Conservation (phyloP, 441 rosid genomes). For the Croton laevigatus region DNA sequence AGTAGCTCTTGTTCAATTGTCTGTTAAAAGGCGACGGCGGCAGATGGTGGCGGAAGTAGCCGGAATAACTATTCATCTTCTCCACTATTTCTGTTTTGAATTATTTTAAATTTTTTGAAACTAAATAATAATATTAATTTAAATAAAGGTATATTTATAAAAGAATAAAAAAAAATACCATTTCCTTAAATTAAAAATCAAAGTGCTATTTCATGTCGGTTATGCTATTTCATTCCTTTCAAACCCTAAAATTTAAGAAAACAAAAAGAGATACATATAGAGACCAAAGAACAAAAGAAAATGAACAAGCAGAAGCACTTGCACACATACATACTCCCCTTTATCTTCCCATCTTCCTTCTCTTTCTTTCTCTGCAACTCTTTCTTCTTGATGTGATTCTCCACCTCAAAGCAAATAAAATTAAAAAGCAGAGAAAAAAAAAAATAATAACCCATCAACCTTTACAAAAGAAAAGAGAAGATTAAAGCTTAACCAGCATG, state of each 20-base stretch:
- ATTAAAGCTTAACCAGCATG: constrained; percentile 59
- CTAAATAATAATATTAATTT: no score
- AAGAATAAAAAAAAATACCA: no score
- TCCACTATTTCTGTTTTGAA: no score
- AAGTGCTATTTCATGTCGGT: no score
- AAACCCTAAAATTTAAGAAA: constrained; percentile 46
- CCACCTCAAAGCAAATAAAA: constrained; percentile 33
- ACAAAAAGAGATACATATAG: constrained; percentile 40
- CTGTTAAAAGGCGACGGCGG: no score
- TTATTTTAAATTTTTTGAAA: no score
- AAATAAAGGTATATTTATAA: no score
- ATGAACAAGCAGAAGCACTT: constrained; percentile 22
- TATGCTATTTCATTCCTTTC: no score
- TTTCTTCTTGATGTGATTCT: constrained; percentile 61
- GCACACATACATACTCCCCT: constrained; percentile 19
- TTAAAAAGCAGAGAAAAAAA: constrained; percentile 13
- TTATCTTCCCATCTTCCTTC: constrained; percentile 36
- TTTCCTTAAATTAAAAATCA: no score
- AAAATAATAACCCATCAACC: constrained; percentile 39
- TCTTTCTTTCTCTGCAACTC: constrained; percentile 42
- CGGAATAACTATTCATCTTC: no score
- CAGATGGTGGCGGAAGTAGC: no score
- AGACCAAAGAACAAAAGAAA: constrained; percentile 28
- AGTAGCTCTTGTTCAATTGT: no score
- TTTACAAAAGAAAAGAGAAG: constrained; percentile 48